Percentiles rank a stretch among this genome's conserved stretches.
Evolutionary conservation across 2,329 filamentous ascomycete species (phyloP).

Genomic region (Chaetomium globosum): DNA sequence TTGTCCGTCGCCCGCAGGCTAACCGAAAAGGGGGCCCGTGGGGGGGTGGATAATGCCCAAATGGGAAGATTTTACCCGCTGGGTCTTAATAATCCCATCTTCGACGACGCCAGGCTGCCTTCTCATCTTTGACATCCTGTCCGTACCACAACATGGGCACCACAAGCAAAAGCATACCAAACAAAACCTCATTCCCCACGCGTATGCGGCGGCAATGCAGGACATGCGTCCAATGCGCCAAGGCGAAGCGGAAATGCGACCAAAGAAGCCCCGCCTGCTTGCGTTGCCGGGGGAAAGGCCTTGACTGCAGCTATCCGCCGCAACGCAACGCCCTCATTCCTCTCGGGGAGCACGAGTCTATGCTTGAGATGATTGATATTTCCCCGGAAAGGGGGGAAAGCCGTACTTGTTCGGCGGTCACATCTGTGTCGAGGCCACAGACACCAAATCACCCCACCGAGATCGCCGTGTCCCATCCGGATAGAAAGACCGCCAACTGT

Average conservation of each 20-base stretch:
- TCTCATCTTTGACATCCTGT: neutral
- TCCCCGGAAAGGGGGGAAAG: neutral
- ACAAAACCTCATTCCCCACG: neutral
- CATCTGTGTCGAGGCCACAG: neutral
- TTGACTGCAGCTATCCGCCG: neutral
- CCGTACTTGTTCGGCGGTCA: too few species aligned
- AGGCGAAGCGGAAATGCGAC: slow-evolving; percentile 9
- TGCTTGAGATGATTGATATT: neutral
- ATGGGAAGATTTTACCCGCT: neutral
- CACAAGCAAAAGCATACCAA: neutral
- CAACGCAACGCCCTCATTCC: neutral
- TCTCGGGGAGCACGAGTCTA: neutral
- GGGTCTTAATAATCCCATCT: neutral
- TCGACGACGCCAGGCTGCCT: neutral
- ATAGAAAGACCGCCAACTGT: neutral
- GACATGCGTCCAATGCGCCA: slow-evolving; percentile 1
- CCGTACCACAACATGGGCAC: neutral
- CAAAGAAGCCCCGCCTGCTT: neutral
- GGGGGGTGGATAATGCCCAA: neutral
- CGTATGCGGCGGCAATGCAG: neutral
- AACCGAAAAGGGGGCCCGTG: neutral
- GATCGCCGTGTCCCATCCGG: neutral
- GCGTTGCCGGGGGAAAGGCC: neutral
- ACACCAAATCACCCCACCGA: neutral
- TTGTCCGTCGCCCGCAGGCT: neutral